Evolutionary conservation across 202 grass and related monocot species (phyloP), one percentile per base, ranked within the genome.

Genomic region (Zizania palustris): DNA sequence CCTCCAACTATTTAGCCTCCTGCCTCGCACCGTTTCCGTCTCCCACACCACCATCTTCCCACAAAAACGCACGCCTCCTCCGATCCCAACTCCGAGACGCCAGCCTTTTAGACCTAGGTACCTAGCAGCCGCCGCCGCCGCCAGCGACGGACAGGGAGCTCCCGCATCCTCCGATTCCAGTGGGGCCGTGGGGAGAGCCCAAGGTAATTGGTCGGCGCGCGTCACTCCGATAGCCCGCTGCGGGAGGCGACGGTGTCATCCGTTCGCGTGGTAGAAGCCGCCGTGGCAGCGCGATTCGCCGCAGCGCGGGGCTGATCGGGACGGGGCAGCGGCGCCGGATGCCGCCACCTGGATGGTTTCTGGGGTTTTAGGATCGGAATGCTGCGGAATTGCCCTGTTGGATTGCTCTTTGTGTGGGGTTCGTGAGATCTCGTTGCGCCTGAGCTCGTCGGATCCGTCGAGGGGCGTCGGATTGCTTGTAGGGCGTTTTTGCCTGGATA

Each of bases 351-450:
- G 56, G 63, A 51, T 9, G 49, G 38, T 44, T 28, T n/a, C 55
- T 39, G 63, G 22, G 3, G 16, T 69, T 79, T 60, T 79, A 60
- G 41, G 40, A 69, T 79, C 55, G 76, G 76, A 79, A 79, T 69
- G 40, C 76, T 4, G 11, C 21, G 51, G 50, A 69, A 69, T 69
- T 79, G 15, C 39, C 21, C 39, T 12, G 7, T 21, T 54, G 54
- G 65, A 5, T 60, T 48, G 22, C 53, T 69, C 11, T 46, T 12
- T 12, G 14, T 50, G 46, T 1, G 13, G 48, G 50, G 1, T 1
- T 14, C 51, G 54, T 16, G 65, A 54, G 64, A 79, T 80, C 77
- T 80, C 55, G 66, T 37, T 11, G 77, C 1, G 34, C 9, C 1
- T 42, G 28, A 48, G 28, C 68, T 63, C 56, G 77, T 59, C 77